These are phyloP conservation scores for Chlamydomonas schloesseri DNA, from an alignment of 139 green algal species.

Conservation along the genomic window DNA sequence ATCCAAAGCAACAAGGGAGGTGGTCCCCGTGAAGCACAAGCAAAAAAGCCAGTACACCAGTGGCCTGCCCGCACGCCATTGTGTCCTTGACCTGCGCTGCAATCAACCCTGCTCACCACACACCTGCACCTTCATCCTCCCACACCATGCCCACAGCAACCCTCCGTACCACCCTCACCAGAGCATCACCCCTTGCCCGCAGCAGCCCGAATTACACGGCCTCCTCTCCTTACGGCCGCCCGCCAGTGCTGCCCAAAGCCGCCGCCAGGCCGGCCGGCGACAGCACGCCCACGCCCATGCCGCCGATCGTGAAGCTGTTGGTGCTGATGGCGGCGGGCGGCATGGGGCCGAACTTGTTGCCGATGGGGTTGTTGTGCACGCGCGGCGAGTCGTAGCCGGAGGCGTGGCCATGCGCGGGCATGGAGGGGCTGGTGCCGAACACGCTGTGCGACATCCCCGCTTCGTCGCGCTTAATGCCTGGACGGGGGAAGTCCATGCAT, in stretches of 20 bases:
- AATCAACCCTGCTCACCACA: no score
- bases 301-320: background rate
- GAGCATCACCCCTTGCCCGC: no score
- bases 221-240: background rate
- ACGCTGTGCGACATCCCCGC: background rate
- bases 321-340: background rate
- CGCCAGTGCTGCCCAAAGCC: background rate
- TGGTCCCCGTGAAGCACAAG: no score
- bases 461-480: constrained; percentile 45
- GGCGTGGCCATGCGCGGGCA: background rate
- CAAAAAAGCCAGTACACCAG: no score
- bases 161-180: no score
- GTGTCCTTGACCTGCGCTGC: no score
- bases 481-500: background rate
- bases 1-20: no score
- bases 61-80: no score
- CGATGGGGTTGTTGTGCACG: constrained; percentile 37
- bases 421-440: background rate
- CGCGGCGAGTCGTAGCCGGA: constrained; percentile 39
- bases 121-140: no score
- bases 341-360: constrained; percentile 39
- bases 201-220: no score
- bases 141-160: no score
- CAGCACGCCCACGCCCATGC: background rate
- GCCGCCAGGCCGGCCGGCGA: background rate